Conservation (phyloP, 176 grass and related monocot genomes). For the Ananas comosus region DNA sequence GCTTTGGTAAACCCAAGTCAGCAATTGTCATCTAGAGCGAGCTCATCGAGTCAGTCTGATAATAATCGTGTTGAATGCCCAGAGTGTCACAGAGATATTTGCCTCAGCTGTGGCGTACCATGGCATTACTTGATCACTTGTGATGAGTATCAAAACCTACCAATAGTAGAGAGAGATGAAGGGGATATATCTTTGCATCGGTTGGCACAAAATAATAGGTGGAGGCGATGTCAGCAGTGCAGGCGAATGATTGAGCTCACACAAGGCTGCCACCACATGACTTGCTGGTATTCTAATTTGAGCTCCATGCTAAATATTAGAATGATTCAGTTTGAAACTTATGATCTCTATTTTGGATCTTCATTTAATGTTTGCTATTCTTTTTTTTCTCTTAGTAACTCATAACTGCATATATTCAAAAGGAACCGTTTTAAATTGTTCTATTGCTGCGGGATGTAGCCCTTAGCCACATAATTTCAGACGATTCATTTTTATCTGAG, state of each 20-base stretch:
- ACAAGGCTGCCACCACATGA: slow-evolving; percentile 63
- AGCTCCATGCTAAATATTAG: not conserved
- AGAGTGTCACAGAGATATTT: slow-evolving; percentile 81
- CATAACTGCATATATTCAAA: too few species aligned
- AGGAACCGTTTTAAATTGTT: too few species aligned
- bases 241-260: slow-evolving; percentile 62
- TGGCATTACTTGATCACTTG: slow-evolving; percentile 85
- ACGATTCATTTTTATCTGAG: too few species aligned
- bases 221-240: slow-evolving; percentile 68
- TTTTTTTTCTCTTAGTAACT: too few species aligned
- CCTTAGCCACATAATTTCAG: too few species aligned
- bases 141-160: slow-evolving; percentile 70
- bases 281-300: slow-evolving; percentile 63
- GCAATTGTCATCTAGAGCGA: slow-evolving; percentile 56
- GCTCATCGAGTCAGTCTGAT: slow-evolving; percentile 56
- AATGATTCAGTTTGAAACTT: not conserved
- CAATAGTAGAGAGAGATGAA: slow-evolving; percentile 41
- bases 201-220: slow-evolving; percentile 51
- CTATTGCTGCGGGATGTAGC: too few species aligned
- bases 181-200: slow-evolving; percentile 47
- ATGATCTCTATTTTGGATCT: not conserved
- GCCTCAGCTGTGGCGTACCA: slow-evolving; percentile 70
- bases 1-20: slow-evolving; percentile 47
- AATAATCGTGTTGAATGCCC: slow-evolving; percentile 56
- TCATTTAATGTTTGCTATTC: too few species aligned